A percentile compares a stretch with the other conserved stretches of the same genome.
Evolutionary conservation across 1,284 basidiomycete genomes (phyloP).

Genomic region (Papiliotrema flavescens): DNA sequence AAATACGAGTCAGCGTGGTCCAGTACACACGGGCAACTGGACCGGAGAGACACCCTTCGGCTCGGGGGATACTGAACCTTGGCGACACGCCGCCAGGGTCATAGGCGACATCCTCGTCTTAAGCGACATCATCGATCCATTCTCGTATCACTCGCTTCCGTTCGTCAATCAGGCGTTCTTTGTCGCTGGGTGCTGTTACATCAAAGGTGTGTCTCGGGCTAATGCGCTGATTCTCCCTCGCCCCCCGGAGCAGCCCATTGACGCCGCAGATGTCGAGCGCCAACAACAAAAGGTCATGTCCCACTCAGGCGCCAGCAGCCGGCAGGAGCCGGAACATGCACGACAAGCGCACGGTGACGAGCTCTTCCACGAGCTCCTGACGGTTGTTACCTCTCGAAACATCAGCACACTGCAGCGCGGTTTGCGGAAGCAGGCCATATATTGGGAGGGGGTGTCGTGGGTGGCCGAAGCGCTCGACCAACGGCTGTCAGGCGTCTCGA

Average conservation of each 20-base stretch:
- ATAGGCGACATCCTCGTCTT: slow-evolving; percentile 28
- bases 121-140: slow-evolving; percentile 21
- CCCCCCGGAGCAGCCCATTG: no score
- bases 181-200: slow-evolving; percentile 26
- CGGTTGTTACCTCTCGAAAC: slow-evolving; percentile 14
- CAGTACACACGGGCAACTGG: neutral
- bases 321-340: neutral
- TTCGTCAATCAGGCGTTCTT: slow-evolving; percentile 25
- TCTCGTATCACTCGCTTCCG: slow-evolving; percentile 16
- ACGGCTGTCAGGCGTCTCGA: slow-evolving; percentile 14
- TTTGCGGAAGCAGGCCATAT: slow-evolving; percentile 13
- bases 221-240: neutral
- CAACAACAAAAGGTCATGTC: neutral
- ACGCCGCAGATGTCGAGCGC: slow-evolving; percentile 1
- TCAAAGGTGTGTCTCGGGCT: slow-evolving; percentile 14
- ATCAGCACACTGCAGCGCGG: slow-evolving; percentile 22
- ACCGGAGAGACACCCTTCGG: slow-evolving; percentile 7
- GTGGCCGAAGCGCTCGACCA: slow-evolving; percentile 18
- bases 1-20: slow-evolving; percentile 2
- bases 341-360: slow-evolving; percentile 5
- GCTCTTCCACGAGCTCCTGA: slow-evolving; percentile 17
- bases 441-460: slow-evolving; percentile 24
- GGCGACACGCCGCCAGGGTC: slow-evolving; percentile 20
- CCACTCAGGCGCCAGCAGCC: neutral
- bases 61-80: slow-evolving; percentile 11